Evolutionary conservation across 2,329 filamentous ascomycete species (phyloP), one percentile per base, ranked within the genome.

Genomic region (Cordyceps cicadae): DNA sequence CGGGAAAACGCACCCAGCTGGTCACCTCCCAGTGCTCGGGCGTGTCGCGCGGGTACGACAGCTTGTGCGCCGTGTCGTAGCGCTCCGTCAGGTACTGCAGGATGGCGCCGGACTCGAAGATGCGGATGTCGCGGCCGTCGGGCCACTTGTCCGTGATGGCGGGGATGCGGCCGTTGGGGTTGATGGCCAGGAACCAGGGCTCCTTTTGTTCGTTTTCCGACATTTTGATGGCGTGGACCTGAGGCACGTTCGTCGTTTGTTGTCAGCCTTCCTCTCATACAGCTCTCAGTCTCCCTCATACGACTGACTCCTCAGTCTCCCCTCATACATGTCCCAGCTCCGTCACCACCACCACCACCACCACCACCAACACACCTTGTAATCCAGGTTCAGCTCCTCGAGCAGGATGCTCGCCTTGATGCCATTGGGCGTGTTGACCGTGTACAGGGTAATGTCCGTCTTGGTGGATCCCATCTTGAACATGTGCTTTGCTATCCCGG

Each of bases 151-250:
- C 92, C 8, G 89, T 94, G 55, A 96, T 69, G 61, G 92, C 92
- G 4, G 92, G 92, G 67, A 96, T 96, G 66, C 92, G 88, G 65
- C 92, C 92, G 72, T 96, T 96, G 64, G 92, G 92, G 75, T 96
- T 96, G 76, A 96, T 95, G 57, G 87, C 86, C 32, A 95, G 82
- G 75, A 93, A 97, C 90, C 90, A 95, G 17, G 84, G 84, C 72
- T 93, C 77, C 71, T 94, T 95, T 68, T 95, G 90, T n/a, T 78
- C 81, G 71, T 91, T 89, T 64, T 89, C 88, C 64, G 72, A 77
- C 62, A 95, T 81, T n/a, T 88, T 81, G 68, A 95, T 86, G 49
- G 82, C 79, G 57, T 87, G 82, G 49, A 76, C 71, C 77, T 79
- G 52, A 4, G 15, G n/a, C n/a, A n/a, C n/a, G n/a, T n/a, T n/a